Conservation (phyloP, 768 basidiomycete genomes). For the Termitomyces sp. region DNA sequence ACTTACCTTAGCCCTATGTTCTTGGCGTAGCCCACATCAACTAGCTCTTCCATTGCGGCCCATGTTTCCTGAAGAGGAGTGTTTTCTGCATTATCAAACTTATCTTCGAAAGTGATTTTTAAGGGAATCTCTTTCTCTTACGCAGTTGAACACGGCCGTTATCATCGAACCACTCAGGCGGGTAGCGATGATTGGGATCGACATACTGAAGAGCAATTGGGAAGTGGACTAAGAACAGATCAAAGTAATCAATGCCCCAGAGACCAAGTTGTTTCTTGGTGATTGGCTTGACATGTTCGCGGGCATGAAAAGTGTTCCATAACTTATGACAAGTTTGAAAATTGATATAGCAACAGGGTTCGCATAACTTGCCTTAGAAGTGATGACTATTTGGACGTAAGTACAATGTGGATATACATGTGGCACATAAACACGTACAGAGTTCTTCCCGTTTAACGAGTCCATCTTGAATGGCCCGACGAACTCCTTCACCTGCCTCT, state of each 20-base stretch:
- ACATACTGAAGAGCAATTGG: conserved; percentile 80
- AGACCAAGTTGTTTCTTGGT: conserved; percentile 61
- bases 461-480: conserved; percentile 72
- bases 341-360: background rate
- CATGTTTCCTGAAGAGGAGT: conserved; percentile 80
- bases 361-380: conserved; percentile 56
- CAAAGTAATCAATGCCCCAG: conserved; percentile 86
- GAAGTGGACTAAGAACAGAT: conserved; percentile 81
- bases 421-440: conserved; percentile 32
- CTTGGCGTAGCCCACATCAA: conserved; percentile 62
- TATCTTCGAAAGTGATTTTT: background rate
- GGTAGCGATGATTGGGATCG: conserved; percentile 68
- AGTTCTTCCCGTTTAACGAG: conserved; percentile 85
- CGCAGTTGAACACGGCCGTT: conserved; percentile 64
- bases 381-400: conserved; percentile 50
- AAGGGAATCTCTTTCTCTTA: conserved; percentile 20
- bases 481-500: conserved; percentile 75
- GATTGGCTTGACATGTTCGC: conserved; percentile 57
- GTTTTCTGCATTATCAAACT: conserved; percentile 33
- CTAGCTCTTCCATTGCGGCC: conserved; percentile 75
- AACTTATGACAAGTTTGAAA: conserved; percentile 38
- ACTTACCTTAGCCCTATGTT: conserved; percentile 73
- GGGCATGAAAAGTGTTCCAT: conserved; percentile 88
- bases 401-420: background rate
- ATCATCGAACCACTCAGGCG: conserved; percentile 78